These are phyloP conservation scores for Cryphonectria parasitica DNA, from an alignment of 2,329 filamentous ascomycete genomes.

Conservation along the genomic window DNA sequence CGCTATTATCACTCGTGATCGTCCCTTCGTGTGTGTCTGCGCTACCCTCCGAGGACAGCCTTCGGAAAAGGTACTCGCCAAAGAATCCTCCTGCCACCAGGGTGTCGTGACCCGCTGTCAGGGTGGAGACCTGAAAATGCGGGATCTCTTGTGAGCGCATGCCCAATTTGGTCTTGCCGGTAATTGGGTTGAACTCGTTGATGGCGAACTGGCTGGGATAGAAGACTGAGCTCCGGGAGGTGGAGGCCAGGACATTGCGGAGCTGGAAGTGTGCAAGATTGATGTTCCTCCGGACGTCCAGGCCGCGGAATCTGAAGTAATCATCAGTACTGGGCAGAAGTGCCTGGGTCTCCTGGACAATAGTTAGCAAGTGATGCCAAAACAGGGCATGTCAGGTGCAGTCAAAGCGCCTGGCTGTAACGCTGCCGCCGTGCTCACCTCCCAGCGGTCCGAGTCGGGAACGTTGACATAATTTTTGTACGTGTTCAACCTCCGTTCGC, in stretches of 20 bases:
- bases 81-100: constrained; percentile 63
- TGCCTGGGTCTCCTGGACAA: constrained; percentile 36
- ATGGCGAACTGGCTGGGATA: constrained; percentile 58
- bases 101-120: constrained; percentile 58
- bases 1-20: constrained; percentile 53
- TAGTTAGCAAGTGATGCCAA: background rate
- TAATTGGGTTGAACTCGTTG: constrained; percentile 55
- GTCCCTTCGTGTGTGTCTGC: constrained; percentile 46
- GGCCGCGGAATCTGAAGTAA: constrained; percentile 63
- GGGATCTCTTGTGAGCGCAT: constrained; percentile 40
- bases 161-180: constrained; percentile 48
- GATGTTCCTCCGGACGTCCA: constrained; percentile 58
- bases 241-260: constrained; percentile 63
- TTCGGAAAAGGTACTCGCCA: constrained; percentile 57
- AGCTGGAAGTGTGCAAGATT: constrained; percentile 68
- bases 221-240: constrained; percentile 59
- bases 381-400: background rate
- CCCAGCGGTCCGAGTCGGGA: constrained; percentile 50
- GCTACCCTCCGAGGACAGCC: constrained; percentile 44
- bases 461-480: constrained; percentile 64
- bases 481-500: constrained; percentile 49
- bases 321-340: constrained; percentile 46
- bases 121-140: constrained; percentile 50
- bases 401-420: constrained; percentile 26
- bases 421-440: constrained; percentile 45